Conservation (phyloP, 75 land plant species). For the Chamaecyparis obtusa region DNA sequence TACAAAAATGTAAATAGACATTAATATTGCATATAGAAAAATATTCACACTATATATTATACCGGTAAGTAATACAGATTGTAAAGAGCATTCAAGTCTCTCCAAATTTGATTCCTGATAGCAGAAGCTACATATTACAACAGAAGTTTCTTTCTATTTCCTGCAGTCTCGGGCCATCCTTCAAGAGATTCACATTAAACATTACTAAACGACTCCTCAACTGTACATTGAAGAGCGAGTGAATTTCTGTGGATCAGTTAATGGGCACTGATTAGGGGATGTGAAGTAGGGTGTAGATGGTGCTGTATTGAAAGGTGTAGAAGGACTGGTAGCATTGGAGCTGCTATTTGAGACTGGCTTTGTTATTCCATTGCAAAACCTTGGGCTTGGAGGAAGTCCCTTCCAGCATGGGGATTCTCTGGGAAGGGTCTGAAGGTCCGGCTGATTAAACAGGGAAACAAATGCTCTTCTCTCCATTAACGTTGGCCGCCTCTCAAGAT, state of each 20-base stretch:
- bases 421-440: neutral
- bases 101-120: neutral
- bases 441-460: neutral
- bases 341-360: constrained; percentile 2
- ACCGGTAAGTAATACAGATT: neutral
- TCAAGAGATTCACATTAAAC: neutral
- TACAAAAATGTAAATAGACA: neutral
- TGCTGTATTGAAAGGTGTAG: neutral
- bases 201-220: neutral
- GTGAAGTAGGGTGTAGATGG: constrained; percentile 1
- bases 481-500: neutral
- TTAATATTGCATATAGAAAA: neutral
- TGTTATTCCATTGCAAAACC: neutral
- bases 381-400: neutral
- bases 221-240: neutral
- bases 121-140: neutral
- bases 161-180: neutral
- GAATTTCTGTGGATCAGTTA: neutral
- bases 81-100: neutral
- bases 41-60: neutral
- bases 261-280: neutral
- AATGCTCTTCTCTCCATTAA: constrained; percentile 11
- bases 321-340: neutral
- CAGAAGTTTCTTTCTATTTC: neutral
- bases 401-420: constrained; percentile 1